Evolutionary conservation across 257 asterid genomes (phyloP).

Genomic region (Craterostigma plantagineum): DNA sequence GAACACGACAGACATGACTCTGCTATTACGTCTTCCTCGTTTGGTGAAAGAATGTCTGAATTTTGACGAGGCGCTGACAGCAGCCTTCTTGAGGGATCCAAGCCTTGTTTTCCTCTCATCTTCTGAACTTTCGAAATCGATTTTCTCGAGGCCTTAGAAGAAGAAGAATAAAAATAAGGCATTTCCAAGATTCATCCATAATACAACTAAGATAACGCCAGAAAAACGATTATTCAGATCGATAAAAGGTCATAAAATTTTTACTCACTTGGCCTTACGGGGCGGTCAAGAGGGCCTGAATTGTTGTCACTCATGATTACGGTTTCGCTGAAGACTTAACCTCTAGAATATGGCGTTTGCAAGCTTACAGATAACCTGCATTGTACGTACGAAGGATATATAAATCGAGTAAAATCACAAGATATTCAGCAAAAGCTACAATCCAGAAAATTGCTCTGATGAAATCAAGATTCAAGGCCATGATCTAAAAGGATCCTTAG

Average conservation of each 20-base stretch:
- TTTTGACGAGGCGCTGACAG: slow-evolving; percentile 36
- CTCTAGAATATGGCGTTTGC: no score
- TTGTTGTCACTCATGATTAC: slow-evolving; percentile 51
- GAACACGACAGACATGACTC: slow-evolving; percentile 31
- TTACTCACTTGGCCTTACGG: slow-evolving; percentile 42
- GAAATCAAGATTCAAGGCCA: no score
- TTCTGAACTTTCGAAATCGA: slow-evolving; percentile 25
- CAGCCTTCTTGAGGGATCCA: slow-evolving; percentile 48
- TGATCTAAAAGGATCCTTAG: no score
- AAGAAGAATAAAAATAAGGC: neutral
- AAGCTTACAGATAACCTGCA: no score
- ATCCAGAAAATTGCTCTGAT: no score
- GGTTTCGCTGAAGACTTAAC: slow-evolving; percentile 10
- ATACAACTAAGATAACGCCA: neutral
- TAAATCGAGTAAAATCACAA: no score
- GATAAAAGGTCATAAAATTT: neutral
- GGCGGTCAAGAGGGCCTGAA: slow-evolving; percentile 44
- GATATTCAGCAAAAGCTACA: no score
- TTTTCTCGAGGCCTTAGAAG: slow-evolving; percentile 34
- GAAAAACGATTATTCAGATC: neutral
- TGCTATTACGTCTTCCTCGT: slow-evolving; percentile 31
- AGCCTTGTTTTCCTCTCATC: slow-evolving; percentile 36
- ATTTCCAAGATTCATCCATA: neutral
- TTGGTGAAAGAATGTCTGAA: slow-evolving; percentile 37
- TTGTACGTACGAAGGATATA: no score